phyloP scores from a whole-genome alignment of 495 filamentous ascomycete species.

The Aspergillus baeticus region DNA sequence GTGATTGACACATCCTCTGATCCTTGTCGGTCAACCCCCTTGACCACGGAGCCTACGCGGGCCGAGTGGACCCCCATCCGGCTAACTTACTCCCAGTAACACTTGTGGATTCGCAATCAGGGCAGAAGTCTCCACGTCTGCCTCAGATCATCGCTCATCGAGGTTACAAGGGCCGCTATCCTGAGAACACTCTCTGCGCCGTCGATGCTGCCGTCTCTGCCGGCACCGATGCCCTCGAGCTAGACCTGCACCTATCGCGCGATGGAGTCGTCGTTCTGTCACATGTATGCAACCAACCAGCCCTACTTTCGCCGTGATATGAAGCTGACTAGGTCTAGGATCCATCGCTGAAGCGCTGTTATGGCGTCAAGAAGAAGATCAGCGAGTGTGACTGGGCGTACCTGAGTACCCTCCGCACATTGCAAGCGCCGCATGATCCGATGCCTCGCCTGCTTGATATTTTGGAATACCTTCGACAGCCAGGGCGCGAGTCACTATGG shows the following conservation, averaged over 20 bases:
- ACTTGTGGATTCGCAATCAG: no score
- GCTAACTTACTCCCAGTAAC: no score
- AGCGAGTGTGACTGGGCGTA: conserved; percentile 74
- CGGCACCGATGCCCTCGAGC: conserved; percentile 81
- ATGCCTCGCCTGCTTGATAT: conserved; percentile 79
- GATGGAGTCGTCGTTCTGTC: conserved; percentile 85
- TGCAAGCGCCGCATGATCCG: conserved; percentile 61
- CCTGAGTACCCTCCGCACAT: conserved; percentile 64
- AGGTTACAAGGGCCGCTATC: conserved; percentile 74
- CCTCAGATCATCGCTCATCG: conserved; percentile 86
- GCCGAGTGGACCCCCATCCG: no score
- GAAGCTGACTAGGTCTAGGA: conserved; percentile 54
- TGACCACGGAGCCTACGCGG: no score
- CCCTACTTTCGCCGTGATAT: no score
- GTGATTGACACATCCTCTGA: no score
- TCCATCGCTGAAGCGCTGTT: conserved; percentile 72
- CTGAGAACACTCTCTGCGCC: conserved; percentile 83
- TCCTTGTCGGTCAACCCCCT: no score
- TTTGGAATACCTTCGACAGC: conserved; percentile 64
- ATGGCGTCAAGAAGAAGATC: conserved; percentile 66
- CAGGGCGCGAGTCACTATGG: conserved; percentile 67
- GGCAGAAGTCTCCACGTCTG: no score
- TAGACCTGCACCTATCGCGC: conserved; percentile 78
- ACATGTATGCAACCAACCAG: conserved; percentile 60
- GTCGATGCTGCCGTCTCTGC: conserved; percentile 70